phyloP scores from a whole-genome alignment of 371 early-diverging fungal species.

The Capniomyces stellatus region DNA sequence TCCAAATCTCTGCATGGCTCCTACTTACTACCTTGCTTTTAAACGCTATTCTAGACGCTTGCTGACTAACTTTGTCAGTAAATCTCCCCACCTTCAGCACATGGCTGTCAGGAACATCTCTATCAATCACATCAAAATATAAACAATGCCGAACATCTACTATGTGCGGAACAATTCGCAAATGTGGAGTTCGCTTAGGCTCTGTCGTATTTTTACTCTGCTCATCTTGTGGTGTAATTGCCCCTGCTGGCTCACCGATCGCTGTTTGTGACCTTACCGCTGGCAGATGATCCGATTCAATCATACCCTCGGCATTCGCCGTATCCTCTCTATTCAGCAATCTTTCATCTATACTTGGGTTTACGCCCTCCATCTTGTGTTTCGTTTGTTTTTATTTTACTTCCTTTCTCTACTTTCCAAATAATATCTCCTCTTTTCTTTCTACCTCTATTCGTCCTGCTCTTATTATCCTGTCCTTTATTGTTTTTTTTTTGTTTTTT shows the following conservation, averaged over 20 bases:
- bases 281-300: background rate
- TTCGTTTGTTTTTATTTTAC: no score
- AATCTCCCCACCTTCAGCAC: constrained; percentile 62
- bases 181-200: constrained; percentile 30
- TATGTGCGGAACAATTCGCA: constrained; percentile 60
- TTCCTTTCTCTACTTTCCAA: no score
- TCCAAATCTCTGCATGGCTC: constrained; percentile 84
- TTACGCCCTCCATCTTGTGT: no score
- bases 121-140: constrained; percentile 63
- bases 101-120: constrained; percentile 46
- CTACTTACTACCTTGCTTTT: constrained; percentile 85
- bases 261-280: background rate
- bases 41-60: constrained; percentile 59
- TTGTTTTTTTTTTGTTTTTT: no score
- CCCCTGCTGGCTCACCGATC: background rate
- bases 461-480: no score
- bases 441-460: no score
- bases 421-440: no score
- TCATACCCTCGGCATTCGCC: background rate
- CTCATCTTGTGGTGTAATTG: background rate
- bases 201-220: background rate
- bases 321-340: background rate
- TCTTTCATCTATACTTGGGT: background rate
- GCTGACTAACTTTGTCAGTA: constrained; percentile 44
- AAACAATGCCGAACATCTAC: constrained; percentile 48